phyloP scores from a whole-genome alignment of 805 yeast species.

The Ogataea ganodermae region DNA sequence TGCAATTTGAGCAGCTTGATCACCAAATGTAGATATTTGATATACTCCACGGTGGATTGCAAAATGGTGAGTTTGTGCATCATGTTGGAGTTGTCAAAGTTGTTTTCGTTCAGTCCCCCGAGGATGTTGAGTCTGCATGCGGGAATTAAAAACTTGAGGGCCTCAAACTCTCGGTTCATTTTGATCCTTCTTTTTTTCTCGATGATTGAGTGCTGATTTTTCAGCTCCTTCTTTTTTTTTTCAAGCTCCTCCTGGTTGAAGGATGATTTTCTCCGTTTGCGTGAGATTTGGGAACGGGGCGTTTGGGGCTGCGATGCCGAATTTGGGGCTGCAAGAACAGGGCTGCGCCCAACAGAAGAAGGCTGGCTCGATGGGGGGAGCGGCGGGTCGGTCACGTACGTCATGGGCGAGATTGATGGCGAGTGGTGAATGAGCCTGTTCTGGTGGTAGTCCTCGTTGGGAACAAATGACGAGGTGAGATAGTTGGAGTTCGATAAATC shows the following conservation, averaged over 20 bases:
- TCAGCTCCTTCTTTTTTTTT: slow-evolving; percentile 48
- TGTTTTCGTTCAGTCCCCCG: slow-evolving; percentile 29
- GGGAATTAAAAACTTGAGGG: slow-evolving; percentile 73
- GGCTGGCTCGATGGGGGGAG: not conserved
- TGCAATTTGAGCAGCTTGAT: slow-evolving; percentile 53
- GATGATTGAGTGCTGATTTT: slow-evolving; percentile 70
- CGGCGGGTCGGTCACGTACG: slow-evolving; percentile 25
- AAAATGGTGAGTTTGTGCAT: slow-evolving; percentile 81
- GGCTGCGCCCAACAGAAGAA: not conserved
- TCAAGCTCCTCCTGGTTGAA: slow-evolving; percentile 37
- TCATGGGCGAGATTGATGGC: slow-evolving; percentile 38
- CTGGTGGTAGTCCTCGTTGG: slow-evolving; percentile 28
- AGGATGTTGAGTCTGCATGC: slow-evolving; percentile 62
- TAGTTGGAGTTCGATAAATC: slow-evolving; percentile 27
- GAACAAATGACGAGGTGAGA: slow-evolving; percentile 33
- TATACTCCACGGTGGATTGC: slow-evolving; percentile 82
- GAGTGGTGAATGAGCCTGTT: slow-evolving; percentile 29
- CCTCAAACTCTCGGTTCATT: slow-evolving; percentile 82
- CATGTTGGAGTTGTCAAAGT: slow-evolving; percentile 34
- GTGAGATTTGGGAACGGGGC: slow-evolving; percentile 5
- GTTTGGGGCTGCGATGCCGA: not conserved
- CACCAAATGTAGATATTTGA: slow-evolving; percentile 65
- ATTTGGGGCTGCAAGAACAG: slow-evolving; percentile 2
- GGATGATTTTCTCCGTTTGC: slow-evolving; percentile 29
- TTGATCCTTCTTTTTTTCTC: slow-evolving; percentile 78